These are phyloP conservation scores for Boletus subparvulus DNA, from an alignment of 768 basidiomycete species.

Conservation along the genomic window DNA sequence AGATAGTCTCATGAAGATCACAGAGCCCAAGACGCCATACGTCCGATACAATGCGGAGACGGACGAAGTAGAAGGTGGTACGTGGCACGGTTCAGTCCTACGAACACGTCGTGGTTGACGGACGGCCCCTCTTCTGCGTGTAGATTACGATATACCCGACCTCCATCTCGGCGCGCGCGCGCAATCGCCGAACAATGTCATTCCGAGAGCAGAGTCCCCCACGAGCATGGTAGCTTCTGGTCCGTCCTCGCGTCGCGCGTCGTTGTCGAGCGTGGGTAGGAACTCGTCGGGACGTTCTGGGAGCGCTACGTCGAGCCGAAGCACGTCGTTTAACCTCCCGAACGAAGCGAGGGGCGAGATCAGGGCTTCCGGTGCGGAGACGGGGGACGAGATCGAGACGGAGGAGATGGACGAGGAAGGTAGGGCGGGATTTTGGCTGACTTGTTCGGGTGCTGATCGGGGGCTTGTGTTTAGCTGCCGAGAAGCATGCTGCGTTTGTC, in stretches of 20 bases:
- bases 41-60: conserved; percentile 87
- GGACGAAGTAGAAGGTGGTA: conserved; percentile 84
- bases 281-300: conserved; percentile 57
- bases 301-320: conserved; percentile 67
- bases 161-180: conserved; percentile 54
- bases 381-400: conserved; percentile 59
- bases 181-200: conserved; percentile 37
- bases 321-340: conserved; percentile 82
- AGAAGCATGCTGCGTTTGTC: conserved; percentile 80
- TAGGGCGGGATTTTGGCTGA: conserved; percentile 24
- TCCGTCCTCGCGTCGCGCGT: conserved; percentile 72
- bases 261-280: conserved; percentile 64
- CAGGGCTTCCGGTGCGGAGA: conserved; percentile 39
- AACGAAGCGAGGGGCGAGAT: conserved; percentile 65
- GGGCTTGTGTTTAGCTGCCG: conserved; percentile 52
- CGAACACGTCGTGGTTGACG: background rate
- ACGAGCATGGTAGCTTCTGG: conserved; percentile 61
- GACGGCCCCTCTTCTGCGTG: background rate
- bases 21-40: conserved; percentile 96
- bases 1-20: conserved; percentile 97
- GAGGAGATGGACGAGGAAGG: conserved; percentile 92
- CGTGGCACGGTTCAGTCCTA: conserved; percentile 14
- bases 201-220: conserved; percentile 52
- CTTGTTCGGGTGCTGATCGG: background rate
- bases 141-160: conserved; percentile 71